Evolutionary conservation across 768 basidiomycete species (phyloP).

Genomic region (Boletus rufocinnamomeus): DNA sequence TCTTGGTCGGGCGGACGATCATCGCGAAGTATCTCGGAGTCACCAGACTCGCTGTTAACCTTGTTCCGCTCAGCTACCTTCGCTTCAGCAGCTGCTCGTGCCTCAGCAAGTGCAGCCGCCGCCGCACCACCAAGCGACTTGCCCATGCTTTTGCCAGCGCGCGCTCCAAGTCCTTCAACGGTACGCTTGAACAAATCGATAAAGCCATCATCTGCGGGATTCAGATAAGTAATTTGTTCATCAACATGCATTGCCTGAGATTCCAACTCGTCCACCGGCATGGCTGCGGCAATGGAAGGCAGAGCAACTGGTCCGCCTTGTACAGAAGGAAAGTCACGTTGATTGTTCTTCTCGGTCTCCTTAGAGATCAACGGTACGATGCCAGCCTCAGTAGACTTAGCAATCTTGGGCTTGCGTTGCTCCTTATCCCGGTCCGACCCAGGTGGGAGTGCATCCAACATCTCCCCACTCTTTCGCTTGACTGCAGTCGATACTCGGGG

Average conservation of each 20-base stretch:
- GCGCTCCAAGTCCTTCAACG: slow-evolving; percentile 65
- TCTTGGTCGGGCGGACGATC: slow-evolving; percentile 13
- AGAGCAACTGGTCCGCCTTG: slow-evolving; percentile 2
- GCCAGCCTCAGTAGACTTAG: slow-evolving; percentile 46
- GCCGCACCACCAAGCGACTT: slow-evolving; percentile 61
- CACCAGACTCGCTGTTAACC: slow-evolving; percentile 37
- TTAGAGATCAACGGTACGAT: slow-evolving; percentile 25
- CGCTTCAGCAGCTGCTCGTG: slow-evolving; percentile 64
- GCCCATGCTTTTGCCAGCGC: slow-evolving; percentile 55
- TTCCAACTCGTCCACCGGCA: slow-evolving; percentile 18
- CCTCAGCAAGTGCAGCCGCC: slow-evolving; percentile 65
- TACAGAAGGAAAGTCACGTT: slow-evolving; percentile 1
- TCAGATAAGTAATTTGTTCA: slow-evolving; percentile 10
- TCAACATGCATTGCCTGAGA: slow-evolving; percentile 28
- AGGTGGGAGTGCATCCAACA: slow-evolving; percentile 28
- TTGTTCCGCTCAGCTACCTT: slow-evolving; percentile 65
- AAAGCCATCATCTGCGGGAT: slow-evolving; percentile 44
- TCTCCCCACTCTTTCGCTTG: slow-evolving; percentile 71
- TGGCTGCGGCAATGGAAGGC: not conserved
- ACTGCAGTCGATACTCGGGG: slow-evolving; percentile 30
- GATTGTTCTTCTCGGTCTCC: slow-evolving; percentile 11
- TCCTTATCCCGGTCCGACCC: slow-evolving; percentile 36
- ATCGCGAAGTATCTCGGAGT: slow-evolving; percentile 30
- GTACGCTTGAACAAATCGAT: slow-evolving; percentile 71
- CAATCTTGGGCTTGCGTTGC: slow-evolving; percentile 49